Base-by-base conservation (phyloP, 192 early-diverging fungal species). In the Spinellus fusiger region DNA sequence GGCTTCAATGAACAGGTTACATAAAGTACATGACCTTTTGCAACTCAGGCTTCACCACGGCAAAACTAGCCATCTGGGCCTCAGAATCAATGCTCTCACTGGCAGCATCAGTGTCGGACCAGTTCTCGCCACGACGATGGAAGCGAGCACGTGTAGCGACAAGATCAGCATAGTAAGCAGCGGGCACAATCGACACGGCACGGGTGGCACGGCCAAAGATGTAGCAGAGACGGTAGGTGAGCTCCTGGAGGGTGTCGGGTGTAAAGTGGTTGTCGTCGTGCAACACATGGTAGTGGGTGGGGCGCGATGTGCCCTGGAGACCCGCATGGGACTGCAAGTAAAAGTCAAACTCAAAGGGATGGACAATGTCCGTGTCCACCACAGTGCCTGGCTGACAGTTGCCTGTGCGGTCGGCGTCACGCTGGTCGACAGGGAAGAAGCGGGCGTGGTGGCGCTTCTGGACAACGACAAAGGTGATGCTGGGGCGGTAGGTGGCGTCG, bases 131-230 rank as follows among this genome's bases (percentile, higher is more conserved):
- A n/a, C 71, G 74, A 13, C 80, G 68, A 65, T 95, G 94, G 82
- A 89, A 94, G 50, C 92, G 84, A 1, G 91, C 93, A 16, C 92
- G 80, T 20, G 84, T 85, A 9, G 91, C 90, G 3, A 94, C 87
- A n/a, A 95, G 68, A 70, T 96, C 89, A 9, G 94, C 93, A 64
- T 96, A 95, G 80, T 96, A 98, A 8, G 86, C 93, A 0, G 95
- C 91, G 5, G 94, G 93, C 0, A 86, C 83, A 5, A 97, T 85
- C 1, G 89, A 90, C 1, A 98, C 96, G 0, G 87, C 84, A 23
- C 93, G 84, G 0, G 94, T 95, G 47, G 89, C 89, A 52, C 92
- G 81, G 32, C 88, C 89, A 73, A 92, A 98, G 32, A 92, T 75
- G 65, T 93, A 95, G 66, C 94, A 96, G 32, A 96, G 76, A 5